These are phyloP conservation scores for Brassica cretica DNA, from an alignment of 345 rosid species.

Conservation along the genomic window DNA sequence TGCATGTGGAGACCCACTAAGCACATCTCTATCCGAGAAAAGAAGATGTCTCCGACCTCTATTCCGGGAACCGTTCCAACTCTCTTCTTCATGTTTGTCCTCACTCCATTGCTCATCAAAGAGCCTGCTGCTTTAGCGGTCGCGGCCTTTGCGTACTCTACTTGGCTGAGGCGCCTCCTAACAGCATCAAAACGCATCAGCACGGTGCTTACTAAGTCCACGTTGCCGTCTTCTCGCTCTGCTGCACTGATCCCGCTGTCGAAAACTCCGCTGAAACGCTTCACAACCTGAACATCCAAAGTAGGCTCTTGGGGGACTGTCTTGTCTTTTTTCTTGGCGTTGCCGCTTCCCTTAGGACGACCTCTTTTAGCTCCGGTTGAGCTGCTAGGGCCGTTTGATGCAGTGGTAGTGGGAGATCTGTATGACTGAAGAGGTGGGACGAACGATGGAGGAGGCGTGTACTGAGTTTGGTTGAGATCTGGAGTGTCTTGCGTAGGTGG, in stretches of 20 bases:
- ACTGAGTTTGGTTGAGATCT: slow-evolving; percentile 39
- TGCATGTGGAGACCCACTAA: slow-evolving; percentile 74
- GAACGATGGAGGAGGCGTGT: slow-evolving; percentile 24
- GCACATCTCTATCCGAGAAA: slow-evolving; percentile 74
- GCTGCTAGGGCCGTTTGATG: slow-evolving; percentile 32
- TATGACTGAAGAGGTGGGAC: slow-evolving; percentile 43
- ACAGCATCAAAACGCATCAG: slow-evolving; percentile 53
- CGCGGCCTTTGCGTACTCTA: slow-evolving; percentile 52
- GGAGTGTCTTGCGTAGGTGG: slow-evolving; percentile 34
- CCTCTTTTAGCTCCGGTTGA: slow-evolving; percentile 34
- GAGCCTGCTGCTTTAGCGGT: slow-evolving; percentile 46
- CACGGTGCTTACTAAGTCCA: slow-evolving; percentile 44
- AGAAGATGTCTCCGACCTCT: slow-evolving; percentile 79
- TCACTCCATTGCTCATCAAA: slow-evolving; percentile 63
- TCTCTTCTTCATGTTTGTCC: slow-evolving; percentile 69
- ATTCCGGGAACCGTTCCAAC: slow-evolving; percentile 73
- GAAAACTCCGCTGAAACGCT: slow-evolving; percentile 20
- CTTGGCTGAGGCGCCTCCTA: slow-evolving; percentile 56
- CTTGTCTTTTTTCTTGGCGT: slow-evolving; percentile 35
- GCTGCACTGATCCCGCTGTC: slow-evolving; percentile 40
- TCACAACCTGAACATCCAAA: slow-evolving; percentile 21
- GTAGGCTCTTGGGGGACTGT: neutral
- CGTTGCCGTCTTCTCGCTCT: slow-evolving; percentile 56
- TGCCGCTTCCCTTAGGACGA: slow-evolving; percentile 40
- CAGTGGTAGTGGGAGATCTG: slow-evolving; percentile 41